Evolutionary conservation across 164 flowering plant genomes (phyloP).

Genomic region (Vitis amurensis): DNA sequence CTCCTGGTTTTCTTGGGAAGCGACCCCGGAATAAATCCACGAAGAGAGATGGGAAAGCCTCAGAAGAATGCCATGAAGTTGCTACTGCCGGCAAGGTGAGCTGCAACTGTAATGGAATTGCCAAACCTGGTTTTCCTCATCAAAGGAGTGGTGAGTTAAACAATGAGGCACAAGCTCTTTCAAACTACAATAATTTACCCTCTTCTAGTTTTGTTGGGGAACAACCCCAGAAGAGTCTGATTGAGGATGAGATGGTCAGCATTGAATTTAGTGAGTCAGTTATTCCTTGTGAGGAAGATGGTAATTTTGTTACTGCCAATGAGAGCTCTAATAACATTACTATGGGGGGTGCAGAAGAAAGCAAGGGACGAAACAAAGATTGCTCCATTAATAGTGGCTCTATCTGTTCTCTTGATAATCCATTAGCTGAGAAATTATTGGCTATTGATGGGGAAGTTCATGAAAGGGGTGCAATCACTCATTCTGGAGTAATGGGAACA

Average conservation of each 20-base stretch:
- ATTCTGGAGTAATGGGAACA: neutral
- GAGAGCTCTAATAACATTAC: neutral
- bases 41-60: conserved; percentile 13
- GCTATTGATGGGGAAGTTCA: neutral
- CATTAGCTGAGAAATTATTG: neutral
- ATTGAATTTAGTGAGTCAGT: neutral
- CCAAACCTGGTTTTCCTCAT: conserved; percentile 10
- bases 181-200: neutral
- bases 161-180: neutral
- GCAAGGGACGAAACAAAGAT: neutral
- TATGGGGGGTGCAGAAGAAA: neutral
- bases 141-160: conserved; percentile 8
- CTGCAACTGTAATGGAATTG: conserved; percentile 6
- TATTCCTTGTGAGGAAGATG: conserved; percentile 4
- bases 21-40: conserved; percentile 7
- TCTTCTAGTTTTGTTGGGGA: neutral
- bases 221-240: conserved; percentile 1
- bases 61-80: conserved; percentile 10
- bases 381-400: neutral
- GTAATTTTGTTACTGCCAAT: conserved; percentile 1
- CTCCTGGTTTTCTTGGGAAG: conserved; percentile 16
- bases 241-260: neutral
- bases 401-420: neutral
- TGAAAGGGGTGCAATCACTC: neutral
- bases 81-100: neutral